Evolutionary conservation across 2,329 filamentous ascomycete genomes (phyloP), one percentile per base, ranked within the genome.

Genomic region (Epichloe glyceriae): DNA sequence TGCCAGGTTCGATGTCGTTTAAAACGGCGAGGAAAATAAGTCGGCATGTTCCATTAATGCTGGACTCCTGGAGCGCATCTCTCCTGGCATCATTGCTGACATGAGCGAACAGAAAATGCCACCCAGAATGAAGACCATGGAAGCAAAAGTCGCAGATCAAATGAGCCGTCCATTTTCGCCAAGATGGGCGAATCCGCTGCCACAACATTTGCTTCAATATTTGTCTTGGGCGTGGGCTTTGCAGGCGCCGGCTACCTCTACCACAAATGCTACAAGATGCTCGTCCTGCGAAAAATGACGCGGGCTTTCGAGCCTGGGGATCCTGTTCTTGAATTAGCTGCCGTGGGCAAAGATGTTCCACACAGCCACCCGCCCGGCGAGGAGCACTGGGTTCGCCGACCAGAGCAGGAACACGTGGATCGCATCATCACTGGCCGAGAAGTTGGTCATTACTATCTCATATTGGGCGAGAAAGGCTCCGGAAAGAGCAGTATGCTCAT

Each of bases 401-500:
- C 85, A 14, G 91, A 98, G 70, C 93, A 98, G 65, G 66, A 71
- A 4, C 80, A 76, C 53, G 83, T 98, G 55, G 85, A 98, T 64
- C 73, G 70, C n/a, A 96, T 98, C 56, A 78, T 98, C 22, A 70
- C 76, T 46, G 93, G 93, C 1, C 69, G 74, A 3, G 74, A 80
- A 30, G 73, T 73, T 44, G 93, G 93, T 11, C 89, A 94, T 62
- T 98, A 98, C 62, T 87, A 93, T 66, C 76, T 98, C 2, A 73
- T 98, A 2, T 82, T 97, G 45, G 93, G 93, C 43, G 93, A 97
- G 63, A 97, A 98, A 69, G 93, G 93, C 5, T 94, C 88, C 0
- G 93, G 93, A 6, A 98, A 98, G 72, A 94, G 87, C 53, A 94
- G 87, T 57, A 97, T 98, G 93, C 71, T 98, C 35, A 60, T 98